A percentile compares a stretch with the other conserved stretches of the same genome.
phyloP scores from a whole-genome alignment of 2,329 filamentous ascomycete species.

The Cordyceps farinosa region DNA sequence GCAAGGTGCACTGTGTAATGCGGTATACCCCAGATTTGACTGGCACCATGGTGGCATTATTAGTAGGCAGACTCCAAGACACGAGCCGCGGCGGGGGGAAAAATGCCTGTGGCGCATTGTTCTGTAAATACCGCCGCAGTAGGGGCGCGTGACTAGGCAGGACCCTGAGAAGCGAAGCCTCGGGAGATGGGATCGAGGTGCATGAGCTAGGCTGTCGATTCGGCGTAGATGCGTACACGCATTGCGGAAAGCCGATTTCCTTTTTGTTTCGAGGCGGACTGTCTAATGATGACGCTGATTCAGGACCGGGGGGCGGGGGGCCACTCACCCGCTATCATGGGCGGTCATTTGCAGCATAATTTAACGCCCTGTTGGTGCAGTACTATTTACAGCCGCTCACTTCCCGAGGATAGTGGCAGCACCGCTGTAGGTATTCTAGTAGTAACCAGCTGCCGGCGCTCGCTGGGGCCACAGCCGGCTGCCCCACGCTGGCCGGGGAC shows the following conservation, averaged over 20 bases:
- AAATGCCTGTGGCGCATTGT: neutral
- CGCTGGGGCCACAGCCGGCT: neutral
- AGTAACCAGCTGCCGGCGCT: neutral
- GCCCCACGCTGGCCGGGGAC: neutral
- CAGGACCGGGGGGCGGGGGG: neutral
- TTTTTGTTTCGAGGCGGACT: no score
- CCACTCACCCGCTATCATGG: no score
- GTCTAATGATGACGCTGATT: neutral
- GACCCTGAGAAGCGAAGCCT: neutral
- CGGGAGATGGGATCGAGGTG: neutral
- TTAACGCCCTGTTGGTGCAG: no score
- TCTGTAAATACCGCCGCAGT: neutral
- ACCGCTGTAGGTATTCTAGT: neutral
- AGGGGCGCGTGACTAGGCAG: neutral
- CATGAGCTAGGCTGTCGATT: neutral
- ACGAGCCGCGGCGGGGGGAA: neutral
- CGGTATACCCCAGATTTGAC: neutral
- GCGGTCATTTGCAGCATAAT: neutral
- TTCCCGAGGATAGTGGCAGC: no score
- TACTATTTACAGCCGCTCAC: no score
- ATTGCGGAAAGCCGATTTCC: no score
- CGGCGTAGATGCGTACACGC: neutral
- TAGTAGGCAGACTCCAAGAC: neutral
- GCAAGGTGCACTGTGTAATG: neutral
- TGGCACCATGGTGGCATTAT: neutral